Percentiles rank a stretch among this genome's conserved stretches.
Conservation (phyloP, 1,284 basidiomycete genomes). For the Cutaneotrichosporon daszewskae region DNA sequence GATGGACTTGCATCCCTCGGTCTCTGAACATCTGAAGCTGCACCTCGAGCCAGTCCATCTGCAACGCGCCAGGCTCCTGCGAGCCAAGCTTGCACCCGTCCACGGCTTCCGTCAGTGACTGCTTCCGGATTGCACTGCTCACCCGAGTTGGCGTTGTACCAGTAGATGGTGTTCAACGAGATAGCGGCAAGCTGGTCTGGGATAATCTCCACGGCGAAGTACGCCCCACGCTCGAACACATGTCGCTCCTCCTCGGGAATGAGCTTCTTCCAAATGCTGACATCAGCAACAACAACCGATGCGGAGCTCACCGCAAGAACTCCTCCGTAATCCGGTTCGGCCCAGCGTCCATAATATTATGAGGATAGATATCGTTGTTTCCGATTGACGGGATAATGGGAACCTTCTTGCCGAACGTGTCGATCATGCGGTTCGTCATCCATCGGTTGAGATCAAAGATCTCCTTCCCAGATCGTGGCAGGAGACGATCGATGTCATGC, state of each 20-base stretch:
- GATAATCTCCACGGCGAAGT: slow-evolving; percentile 77
- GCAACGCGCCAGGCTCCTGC: slow-evolving; percentile 69
- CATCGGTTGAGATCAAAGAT: slow-evolving; percentile 71
- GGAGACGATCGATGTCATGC: slow-evolving; percentile 77
- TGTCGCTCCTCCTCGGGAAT: slow-evolving; percentile 76
- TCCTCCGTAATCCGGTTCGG: slow-evolving; percentile 74
- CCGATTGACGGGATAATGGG: slow-evolving; percentile 80
- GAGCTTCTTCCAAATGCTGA: slow-evolving; percentile 73
- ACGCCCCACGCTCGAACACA: slow-evolving; percentile 76
- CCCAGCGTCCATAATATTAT: slow-evolving; percentile 56
- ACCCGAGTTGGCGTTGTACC: slow-evolving; percentile 84
- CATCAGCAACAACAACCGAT: slow-evolving; percentile 19
- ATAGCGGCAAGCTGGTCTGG: slow-evolving; percentile 71
- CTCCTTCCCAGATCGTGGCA: slow-evolving; percentile 73
- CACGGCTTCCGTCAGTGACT: too few species aligned
- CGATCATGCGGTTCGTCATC: slow-evolving; percentile 64
- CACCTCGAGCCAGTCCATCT: slow-evolving; percentile 87
- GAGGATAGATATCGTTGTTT: slow-evolving; percentile 87
- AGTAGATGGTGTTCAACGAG: slow-evolving; percentile 86
- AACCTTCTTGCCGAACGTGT: slow-evolving; percentile 65
- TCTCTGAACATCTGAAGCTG: slow-evolving; percentile 67
- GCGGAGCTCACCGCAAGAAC: slow-evolving; percentile 65
- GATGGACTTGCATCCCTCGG: slow-evolving; percentile 66
- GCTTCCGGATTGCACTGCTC: too few species aligned
- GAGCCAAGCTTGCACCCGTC: slow-evolving; percentile 61